Conservation (phyloP, 2,329 filamentous ascomycete genomes). For the Colletotrichum phormii region DNA sequence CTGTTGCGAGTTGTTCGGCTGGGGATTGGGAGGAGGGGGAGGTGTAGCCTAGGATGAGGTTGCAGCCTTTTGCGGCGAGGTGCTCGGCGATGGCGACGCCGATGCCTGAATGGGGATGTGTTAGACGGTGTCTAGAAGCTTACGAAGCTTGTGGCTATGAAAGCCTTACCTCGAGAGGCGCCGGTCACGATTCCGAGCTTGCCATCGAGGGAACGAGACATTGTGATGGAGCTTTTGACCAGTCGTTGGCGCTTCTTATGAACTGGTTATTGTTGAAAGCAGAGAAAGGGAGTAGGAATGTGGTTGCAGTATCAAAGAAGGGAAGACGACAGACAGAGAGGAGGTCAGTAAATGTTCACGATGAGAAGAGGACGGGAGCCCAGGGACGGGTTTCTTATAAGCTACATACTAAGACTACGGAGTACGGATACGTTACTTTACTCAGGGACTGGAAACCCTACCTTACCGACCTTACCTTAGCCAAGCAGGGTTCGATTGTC, state of each 20-base stretch:
- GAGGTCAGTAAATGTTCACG: neutral
- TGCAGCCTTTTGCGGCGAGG: constrained; percentile 77
- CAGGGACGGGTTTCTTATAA: constrained; percentile 11
- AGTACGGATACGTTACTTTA: neutral
- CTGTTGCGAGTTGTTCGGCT: constrained; percentile 71
- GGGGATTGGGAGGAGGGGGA: constrained; percentile 49
- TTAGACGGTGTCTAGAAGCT: neutral
- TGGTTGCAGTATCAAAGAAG: neutral
- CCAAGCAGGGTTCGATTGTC: neutral
- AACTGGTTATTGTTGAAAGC: neutral
- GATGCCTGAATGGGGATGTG: constrained; percentile 68
- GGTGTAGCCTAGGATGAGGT: constrained; percentile 78
- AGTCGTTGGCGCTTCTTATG: neutral
- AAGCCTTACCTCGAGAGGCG: constrained; percentile 74
- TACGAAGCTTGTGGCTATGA: neutral
- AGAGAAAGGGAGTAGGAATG: neutral
- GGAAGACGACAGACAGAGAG: neutral
- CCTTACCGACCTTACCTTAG: neutral
- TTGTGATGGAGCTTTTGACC: constrained; percentile 36
- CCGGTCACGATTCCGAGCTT: constrained; percentile 86
- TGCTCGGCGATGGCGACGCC: constrained; percentile 73
- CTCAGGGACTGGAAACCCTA: constrained; percentile 2
- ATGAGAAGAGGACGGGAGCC: neutral
- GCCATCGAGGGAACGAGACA: constrained; percentile 69
- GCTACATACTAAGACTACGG: neutral